Percentiles rank a stretch among this genome's conserved stretches.
These are phyloP conservation scores for Diutina ranongensis DNA, from an alignment of 1,139 yeast species.

Conservation along the genomic window DNA sequence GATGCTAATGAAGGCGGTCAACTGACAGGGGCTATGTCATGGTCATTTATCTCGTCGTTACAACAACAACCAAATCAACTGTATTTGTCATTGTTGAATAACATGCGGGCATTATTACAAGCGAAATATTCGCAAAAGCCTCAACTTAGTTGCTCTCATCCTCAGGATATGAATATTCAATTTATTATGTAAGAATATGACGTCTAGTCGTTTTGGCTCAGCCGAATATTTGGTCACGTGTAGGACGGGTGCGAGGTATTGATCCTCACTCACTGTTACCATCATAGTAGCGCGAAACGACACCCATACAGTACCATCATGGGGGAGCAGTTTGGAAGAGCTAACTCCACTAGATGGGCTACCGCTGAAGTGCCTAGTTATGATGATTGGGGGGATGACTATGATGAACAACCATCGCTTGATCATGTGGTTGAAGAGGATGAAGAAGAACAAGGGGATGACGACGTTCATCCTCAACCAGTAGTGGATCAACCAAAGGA, in stretches of 20 bases:
- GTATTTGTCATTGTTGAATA: constrained; percentile 66
- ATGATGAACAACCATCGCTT: not conserved
- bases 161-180: constrained; percentile 64
- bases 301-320: no score
- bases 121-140: constrained; percentile 81
- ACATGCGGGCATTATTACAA: constrained; percentile 60
- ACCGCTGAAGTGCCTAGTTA: constrained; percentile 2
- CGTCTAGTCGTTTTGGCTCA: no score
- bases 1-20: constrained; percentile 71
- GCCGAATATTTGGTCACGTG: no score
- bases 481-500: not conserved
- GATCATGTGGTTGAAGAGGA: not conserved
- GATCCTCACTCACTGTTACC: no score
- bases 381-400: constrained; percentile 3
- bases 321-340: constrained; percentile 5
- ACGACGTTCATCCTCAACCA: not conserved
- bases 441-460: not conserved
- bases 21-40: constrained; percentile 92
- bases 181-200: constrained; percentile 29
- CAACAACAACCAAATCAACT: constrained; percentile 59
- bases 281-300: no score
- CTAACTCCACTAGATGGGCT: constrained; percentile 5
- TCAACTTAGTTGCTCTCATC: constrained; percentile 76
- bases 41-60: constrained; percentile 72
- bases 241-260: no score